Evolutionary conservation across 768 basidiomycete species (phyloP).

Genomic region (Pleurotus djamor): DNA sequence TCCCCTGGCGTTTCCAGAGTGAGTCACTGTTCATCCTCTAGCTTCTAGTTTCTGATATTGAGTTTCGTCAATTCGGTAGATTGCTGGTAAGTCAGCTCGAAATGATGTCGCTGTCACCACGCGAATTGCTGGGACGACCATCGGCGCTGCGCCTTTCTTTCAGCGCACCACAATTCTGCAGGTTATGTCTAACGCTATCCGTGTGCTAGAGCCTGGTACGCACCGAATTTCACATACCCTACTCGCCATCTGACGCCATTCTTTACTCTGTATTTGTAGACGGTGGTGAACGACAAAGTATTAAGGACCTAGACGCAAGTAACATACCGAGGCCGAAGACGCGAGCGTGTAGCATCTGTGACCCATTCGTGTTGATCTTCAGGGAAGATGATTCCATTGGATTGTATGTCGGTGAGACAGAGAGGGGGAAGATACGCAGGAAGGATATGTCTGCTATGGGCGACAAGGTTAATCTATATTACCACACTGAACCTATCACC

Average conservation of each 20-base stretch:
- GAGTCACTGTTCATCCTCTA: too few species aligned
- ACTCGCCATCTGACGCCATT: neutral
- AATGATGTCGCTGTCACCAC: constrained; percentile 68
- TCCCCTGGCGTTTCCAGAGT: constrained; percentile 82
- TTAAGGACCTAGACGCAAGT: constrained; percentile 72
- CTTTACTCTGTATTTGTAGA: constrained; percentile 39
- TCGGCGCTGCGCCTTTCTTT: constrained; percentile 86
- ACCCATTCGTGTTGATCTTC: constrained; percentile 83
- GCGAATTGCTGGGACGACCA: constrained; percentile 74
- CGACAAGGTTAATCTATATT: constrained; percentile 60
- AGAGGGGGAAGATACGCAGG: constrained; percentile 76
- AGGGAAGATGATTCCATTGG: constrained; percentile 85
- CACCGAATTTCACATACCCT: constrained; percentile 9
- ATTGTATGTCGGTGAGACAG: constrained; percentile 82
- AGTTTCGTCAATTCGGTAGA: constrained; percentile 35
- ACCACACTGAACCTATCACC: neutral
- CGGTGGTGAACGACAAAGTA: constrained; percentile 78
- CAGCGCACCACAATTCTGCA: constrained; percentile 83
- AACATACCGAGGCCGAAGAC: constrained; percentile 76
- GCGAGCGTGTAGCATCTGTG: constrained; percentile 78
- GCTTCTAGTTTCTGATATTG: too few species aligned
- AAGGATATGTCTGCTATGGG: constrained; percentile 91
- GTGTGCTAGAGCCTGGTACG: constrained; percentile 81
- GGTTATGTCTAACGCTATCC: constrained; percentile 79
- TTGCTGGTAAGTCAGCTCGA: constrained; percentile 57